Evolutionary conservation across 495 filamentous ascomycete species (phyloP).

Genomic region (Durotheca rogersii): DNA sequence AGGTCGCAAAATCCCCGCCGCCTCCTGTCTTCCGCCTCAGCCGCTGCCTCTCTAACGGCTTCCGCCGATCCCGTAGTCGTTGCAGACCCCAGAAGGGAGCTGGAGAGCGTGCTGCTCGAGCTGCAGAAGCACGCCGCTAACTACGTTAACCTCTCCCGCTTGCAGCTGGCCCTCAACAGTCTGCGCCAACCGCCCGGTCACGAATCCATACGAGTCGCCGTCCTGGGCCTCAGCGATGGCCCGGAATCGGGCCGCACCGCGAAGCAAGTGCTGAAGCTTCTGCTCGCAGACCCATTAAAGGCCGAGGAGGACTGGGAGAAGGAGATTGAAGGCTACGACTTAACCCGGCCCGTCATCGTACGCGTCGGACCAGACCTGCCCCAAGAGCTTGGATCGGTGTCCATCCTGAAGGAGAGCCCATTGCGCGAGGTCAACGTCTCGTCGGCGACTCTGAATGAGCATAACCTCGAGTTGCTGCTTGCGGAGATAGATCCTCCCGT

Average conservation of each 20-base stretch:
- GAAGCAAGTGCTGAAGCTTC: conserved; percentile 62
- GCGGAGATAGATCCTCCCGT: conserved; percentile 52
- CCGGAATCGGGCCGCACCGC: conserved; percentile 41
- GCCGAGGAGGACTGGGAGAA: conserved; percentile 69
- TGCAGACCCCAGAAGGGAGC: conserved; percentile 43
- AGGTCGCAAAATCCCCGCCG: conserved; percentile 22
- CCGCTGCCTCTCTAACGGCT: conserved; percentile 1
- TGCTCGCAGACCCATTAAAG: conserved; percentile 77
- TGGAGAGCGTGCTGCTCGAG: conserved; percentile 62
- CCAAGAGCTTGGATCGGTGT: conserved; percentile 23
- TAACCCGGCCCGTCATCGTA: conserved; percentile 47
- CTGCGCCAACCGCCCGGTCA: conserved; percentile 62
- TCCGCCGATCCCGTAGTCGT: background rate
- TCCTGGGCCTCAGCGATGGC: conserved; percentile 47
- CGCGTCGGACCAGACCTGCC: conserved; percentile 37
- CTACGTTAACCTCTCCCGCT: conserved; percentile 70
- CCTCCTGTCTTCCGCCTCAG: conserved; percentile 13
- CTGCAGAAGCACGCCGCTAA: conserved; percentile 62
- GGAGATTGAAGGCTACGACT: conserved; percentile 53
- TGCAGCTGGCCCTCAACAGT: conserved; percentile 78
- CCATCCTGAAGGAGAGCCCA: conserved; percentile 34
- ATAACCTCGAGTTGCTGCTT: conserved; percentile 79
- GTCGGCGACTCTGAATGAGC: conserved; percentile 63
- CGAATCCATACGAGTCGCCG: conserved; percentile 70
- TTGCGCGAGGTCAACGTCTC: conserved; percentile 56